Conservation (phyloP, 805 yeast species). For the Helenozyma baotianmanensis region DNA sequence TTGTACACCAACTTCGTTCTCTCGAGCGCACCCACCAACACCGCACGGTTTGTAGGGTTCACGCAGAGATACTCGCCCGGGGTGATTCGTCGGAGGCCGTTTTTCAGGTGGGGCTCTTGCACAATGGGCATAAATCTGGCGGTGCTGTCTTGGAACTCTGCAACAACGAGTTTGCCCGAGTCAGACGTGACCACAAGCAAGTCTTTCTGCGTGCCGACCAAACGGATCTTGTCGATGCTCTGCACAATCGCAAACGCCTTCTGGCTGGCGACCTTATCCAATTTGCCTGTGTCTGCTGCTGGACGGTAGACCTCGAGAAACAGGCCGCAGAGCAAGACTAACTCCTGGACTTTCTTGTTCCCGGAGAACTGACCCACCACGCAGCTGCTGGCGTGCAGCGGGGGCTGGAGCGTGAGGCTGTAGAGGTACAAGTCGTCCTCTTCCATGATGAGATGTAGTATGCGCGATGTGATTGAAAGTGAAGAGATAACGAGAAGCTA, state of each 20-base stretch:
- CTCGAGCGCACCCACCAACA: constrained; percentile 70
- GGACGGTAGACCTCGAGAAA: constrained; percentile 50
- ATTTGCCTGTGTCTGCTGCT: constrained; percentile 52
- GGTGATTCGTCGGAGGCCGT: constrained; percentile 67
- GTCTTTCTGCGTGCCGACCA: constrained; percentile 53
- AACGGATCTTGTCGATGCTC: constrained; percentile 44
- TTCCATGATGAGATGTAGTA: too few species aligned
- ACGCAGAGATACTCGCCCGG: constrained; percentile 72
- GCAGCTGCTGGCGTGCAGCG: constrained; percentile 50
- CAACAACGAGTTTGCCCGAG: constrained; percentile 63
- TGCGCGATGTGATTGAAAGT: too few species aligned
- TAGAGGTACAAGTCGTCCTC: constrained; percentile 45
- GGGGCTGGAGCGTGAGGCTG: constrained; percentile 63
- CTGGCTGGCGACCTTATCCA: constrained; percentile 40
- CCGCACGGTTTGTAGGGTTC: constrained; percentile 70
- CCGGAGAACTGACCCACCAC: constrained; percentile 68
- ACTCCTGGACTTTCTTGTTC: constrained; percentile 49
- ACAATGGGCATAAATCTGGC: constrained; percentile 41
- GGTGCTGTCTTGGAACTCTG: constrained; percentile 40
- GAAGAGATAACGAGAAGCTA: too few species aligned
- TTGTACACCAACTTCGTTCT: constrained; percentile 68
- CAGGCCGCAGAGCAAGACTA: constrained; percentile 55
- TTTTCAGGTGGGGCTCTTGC: constrained; percentile 67
- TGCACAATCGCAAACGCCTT: constrained; percentile 59
- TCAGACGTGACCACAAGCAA: constrained; percentile 69